A percentile compares a stretch with the other conserved stretches of the same genome.
Evolutionary conservation across 108 stramenopile genomes (phyloP).

Genomic region (Chaetoceros tenuissimus): DNA sequence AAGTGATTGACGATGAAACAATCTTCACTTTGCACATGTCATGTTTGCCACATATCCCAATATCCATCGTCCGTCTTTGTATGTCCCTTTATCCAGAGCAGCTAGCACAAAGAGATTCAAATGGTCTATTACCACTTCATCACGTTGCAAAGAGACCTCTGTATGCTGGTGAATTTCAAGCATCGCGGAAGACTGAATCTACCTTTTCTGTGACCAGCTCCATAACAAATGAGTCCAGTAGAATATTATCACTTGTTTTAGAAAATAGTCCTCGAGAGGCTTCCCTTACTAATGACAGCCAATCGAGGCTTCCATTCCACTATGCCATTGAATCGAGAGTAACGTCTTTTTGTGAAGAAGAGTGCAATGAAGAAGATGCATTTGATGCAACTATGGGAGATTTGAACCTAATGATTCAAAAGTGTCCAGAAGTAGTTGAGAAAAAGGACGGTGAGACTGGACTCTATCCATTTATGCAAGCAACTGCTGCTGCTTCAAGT

Average conservation of each 20-base stretch:
- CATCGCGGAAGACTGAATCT: constrained; percentile 14
- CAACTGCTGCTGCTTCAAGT: constrained; percentile 23
- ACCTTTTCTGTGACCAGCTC: constrained; percentile 12
- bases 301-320: constrained; percentile 44
- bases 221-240: constrained; percentile 36
- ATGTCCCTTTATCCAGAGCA: constrained; percentile 37
- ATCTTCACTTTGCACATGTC: constrained; percentile 39
- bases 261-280: constrained; percentile 27
- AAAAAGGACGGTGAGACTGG: constrained; percentile 38
- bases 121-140: constrained; percentile 51
- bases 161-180: constrained; percentile 46
- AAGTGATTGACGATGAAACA: constrained; percentile 37
- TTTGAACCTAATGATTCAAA: constrained; percentile 27
- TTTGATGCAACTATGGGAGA: constrained; percentile 10
- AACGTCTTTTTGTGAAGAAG: constrained; percentile 22
- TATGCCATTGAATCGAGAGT: constrained; percentile 51
- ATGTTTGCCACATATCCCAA: constrained; percentile 38
- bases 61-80: neutral
- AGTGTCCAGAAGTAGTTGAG: constrained; percentile 40
- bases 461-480: constrained; percentile 62
- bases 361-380: constrained; percentile 15
- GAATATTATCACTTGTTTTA: constrained; percentile 35
- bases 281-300: constrained; percentile 22
- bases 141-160: constrained; percentile 43
- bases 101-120: constrained; percentile 18